Evolutionary conservation across 2,329 filamentous ascomycete species (phyloP), one percentile per base, ranked within the genome.

Genomic region (Colletotrichum chlorophyti): DNA sequence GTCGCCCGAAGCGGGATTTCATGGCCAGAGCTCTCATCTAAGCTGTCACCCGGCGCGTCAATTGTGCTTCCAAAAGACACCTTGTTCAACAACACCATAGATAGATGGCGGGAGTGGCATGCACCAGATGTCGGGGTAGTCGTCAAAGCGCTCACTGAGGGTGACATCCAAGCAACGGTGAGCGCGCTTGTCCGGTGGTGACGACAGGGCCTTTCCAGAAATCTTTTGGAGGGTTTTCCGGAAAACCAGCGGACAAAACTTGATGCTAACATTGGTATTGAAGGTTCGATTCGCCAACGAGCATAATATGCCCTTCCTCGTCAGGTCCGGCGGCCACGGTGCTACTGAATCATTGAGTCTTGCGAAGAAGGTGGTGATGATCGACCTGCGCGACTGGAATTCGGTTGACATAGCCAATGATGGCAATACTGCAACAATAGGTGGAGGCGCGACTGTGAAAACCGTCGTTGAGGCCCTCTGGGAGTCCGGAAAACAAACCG

Each of bases 321-420:
- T 58, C 2, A 57, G 61, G 21, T 62, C 54, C 8, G 61, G 63
- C 7, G 61, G 63, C 40, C 58, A 63, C 12, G 63, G 61, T n/a
- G 58, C 54, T 45, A 58, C 61, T 12, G 50, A 53, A 27, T 52
- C 45, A 4, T 54, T 63, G 31, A 31, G 49, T 23, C 23, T 40
- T 2, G 51, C 54, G 7, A 43, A 42, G 26, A 42, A 45, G 4
- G 63, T 61, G 10, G 53, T 69, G 10, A 47, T 67, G n/a, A 35
- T 70, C 11, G 64, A 69, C 52, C 24, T 69, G 42, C 51, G 62
- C 17, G 50, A 46, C 2, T 15, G 67, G 11, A 62, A 67, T 27
- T 35, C 15, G 6, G 41, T 66, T 2, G 35, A 34, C 5, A 19
- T 24, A 4, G 19, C 31, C 6, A 60, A 65, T 9, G 60, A 63